These are phyloP conservation scores for Wickerhamomyces strasburgensis DNA, from an alignment of 805 yeast genomes.

Conservation along the genomic window DNA sequence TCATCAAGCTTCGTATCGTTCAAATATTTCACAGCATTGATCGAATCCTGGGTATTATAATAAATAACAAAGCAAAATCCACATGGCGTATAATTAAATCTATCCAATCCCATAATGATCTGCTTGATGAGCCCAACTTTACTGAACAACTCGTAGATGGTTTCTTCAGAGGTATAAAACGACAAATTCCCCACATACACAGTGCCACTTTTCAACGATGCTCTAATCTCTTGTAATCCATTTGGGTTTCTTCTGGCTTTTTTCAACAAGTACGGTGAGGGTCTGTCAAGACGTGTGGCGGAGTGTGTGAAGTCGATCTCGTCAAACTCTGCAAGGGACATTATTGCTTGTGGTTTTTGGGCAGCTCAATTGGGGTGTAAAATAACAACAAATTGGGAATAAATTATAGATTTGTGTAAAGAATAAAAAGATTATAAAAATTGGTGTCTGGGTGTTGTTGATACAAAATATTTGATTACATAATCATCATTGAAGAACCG, in stretches of 20 bases:
- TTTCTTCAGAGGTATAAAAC: slow-evolving; percentile 92
- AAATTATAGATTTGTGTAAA: no score
- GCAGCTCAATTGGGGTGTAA: neutral
- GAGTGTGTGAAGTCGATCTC: slow-evolving; percentile 56
- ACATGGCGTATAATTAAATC: slow-evolving; percentile 88
- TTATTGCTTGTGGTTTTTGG: no score
- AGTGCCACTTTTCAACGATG: slow-evolving; percentile 64
- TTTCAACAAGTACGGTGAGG: slow-evolving; percentile 61
- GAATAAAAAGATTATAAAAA: no score
- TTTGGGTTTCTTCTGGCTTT: slow-evolving; percentile 48
- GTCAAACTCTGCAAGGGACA: slow-evolving; percentile 47
- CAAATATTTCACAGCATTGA: slow-evolving; percentile 77
- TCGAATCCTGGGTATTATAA: slow-evolving; percentile 60
- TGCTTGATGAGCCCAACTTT: slow-evolving; percentile 68
- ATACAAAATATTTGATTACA: no score
- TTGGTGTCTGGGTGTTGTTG: no score
- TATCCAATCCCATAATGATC: slow-evolving; percentile 91
- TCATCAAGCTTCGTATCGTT: slow-evolving; percentile 84
- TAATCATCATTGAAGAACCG: no score
- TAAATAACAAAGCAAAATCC: slow-evolving; percentile 94
- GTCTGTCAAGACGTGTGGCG: slow-evolving; percentile 63
- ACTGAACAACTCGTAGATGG: slow-evolving; percentile 79
- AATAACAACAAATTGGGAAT: neutral
- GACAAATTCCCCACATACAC: slow-evolving; percentile 89
- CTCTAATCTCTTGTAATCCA: slow-evolving; percentile 60